phyloP scores from a whole-genome alignment of 2,329 filamentous ascomycete genomes.

The Cladorrhinum sp. region DNA sequence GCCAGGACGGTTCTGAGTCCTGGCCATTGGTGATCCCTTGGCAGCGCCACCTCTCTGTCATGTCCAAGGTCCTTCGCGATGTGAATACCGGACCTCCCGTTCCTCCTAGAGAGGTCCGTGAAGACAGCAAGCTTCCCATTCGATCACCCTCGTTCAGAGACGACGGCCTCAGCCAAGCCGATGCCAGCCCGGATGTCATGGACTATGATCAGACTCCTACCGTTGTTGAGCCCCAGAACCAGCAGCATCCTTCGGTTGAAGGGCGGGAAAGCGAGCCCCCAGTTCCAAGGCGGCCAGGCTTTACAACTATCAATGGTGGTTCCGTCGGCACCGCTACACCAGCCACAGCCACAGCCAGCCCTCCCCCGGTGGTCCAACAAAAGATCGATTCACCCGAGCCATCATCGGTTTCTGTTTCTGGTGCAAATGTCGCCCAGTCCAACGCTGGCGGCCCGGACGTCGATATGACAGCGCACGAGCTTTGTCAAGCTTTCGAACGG shows the following conservation, averaged over 20 bases:
- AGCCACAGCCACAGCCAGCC: conserved; percentile 46
- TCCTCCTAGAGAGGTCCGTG: conserved; percentile 33
- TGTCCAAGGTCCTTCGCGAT: conserved; percentile 58
- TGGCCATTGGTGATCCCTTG: conserved; percentile 60
- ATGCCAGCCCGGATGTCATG: conserved; percentile 55
- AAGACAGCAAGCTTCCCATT: conserved; percentile 34
- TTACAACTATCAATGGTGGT: conserved; percentile 58
- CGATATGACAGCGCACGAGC: conserved; percentile 58
- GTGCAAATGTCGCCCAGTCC: conserved; percentile 20
- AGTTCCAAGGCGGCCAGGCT: conserved; percentile 48
- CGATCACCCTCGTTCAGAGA: conserved; percentile 49
- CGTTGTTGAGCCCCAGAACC: not conserved
- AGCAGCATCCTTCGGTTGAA: conserved; percentile 32
- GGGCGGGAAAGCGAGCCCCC: conserved; percentile 55
- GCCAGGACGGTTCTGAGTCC: conserved; percentile 56
- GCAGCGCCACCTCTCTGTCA: conserved; percentile 58
- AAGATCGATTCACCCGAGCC: conserved; percentile 35
- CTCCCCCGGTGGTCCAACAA: conserved; percentile 25
- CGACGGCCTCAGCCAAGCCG: conserved; percentile 52
- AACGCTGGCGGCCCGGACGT: conserved; percentile 29
- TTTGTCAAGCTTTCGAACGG: conserved; percentile 57
- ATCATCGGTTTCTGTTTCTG: conserved; percentile 27
- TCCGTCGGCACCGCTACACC: conserved; percentile 49
- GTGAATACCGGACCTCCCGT: conserved; percentile 40
- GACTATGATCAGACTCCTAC: conserved; percentile 50